Evolutionary conservation across 768 basidiomycete species (phyloP), one percentile per base, ranked within the genome.

Genomic region (Mrakia frigida): DNA sequence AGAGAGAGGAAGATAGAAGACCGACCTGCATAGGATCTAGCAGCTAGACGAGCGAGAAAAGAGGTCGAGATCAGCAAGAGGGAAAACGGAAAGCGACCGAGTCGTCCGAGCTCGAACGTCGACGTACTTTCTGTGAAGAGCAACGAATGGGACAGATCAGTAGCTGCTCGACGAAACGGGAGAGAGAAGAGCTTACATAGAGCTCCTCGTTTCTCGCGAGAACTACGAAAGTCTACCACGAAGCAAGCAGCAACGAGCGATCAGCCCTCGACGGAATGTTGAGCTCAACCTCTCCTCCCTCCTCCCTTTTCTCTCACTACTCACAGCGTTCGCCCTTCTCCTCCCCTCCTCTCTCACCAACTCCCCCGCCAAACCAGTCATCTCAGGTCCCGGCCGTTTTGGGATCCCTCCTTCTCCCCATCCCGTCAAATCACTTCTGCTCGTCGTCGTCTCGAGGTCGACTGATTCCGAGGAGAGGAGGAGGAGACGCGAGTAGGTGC

Each of bases 21-120:
- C 37, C 43, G 35, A 68, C 65, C 65, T 68, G 65, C 65, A 68
- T 68, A 16, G 65, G 65, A 25, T 68, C 65, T 35, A 68, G 65
- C 0, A 68, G 65, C 65, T 68, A 9, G 37, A 41, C n/a, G 28
- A 23, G 65, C 2, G 65, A 41, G 39, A 67, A n/a, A n/a, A 28
- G 37, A 9, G 11, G 33, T 25, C 35, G 65, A 28, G 65, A 35
- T 37, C 23, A 39, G 10, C 16, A 18, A 6, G 21, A 35, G 63
- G 16, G 33, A 35, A 31, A 39, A 35, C 39, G 35, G 39, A 37
- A 21, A 31, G n/a, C 23, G 56, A 9, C 7, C 7, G 56, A 25
- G 56, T 9, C 10, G 56, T 7, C 18, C 21, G 52, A 53, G 11
- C 7, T 7, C 21, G 18, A 21, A 18, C n/a, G n/a, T n/a, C n/a